These are phyloP conservation scores for Suhomyces taliae DNA, from an alignment of 1,139 yeast species.

Conservation along the genomic window DNA sequence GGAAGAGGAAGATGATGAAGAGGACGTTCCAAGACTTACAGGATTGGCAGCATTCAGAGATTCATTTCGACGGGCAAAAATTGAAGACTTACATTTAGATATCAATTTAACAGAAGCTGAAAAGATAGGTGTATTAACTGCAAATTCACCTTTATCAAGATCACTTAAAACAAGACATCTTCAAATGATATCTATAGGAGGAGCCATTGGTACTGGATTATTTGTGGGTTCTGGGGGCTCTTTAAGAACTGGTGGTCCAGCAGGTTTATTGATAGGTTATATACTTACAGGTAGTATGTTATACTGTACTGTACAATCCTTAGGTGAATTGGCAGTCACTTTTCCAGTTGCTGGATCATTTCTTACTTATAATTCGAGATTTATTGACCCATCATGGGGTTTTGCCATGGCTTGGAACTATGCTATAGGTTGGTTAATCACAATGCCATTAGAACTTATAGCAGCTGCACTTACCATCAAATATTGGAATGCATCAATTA, in stretches of 20 bases:
- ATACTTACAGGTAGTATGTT: slow-evolving; percentile 65
- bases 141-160: slow-evolving; percentile 66
- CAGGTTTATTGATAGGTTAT: slow-evolving; percentile 67
- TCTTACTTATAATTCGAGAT: slow-evolving; percentile 63
- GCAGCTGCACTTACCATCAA: slow-evolving; percentile 47
- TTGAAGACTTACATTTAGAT: slow-evolving; percentile 51
- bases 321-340: slow-evolving; percentile 77
- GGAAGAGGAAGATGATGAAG: slow-evolving; percentile 8
- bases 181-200: slow-evolving; percentile 84
- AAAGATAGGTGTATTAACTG: slow-evolving; percentile 61
- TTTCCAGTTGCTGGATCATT: slow-evolving; percentile 80
- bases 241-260: slow-evolving; percentile 72
- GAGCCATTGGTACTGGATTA: slow-evolving; percentile 77
- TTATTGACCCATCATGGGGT: slow-evolving; percentile 74
- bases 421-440: slow-evolving; percentile 73
- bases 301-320: slow-evolving; percentile 70
- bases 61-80: slow-evolving; percentile 55
- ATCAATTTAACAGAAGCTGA: slow-evolving; percentile 65
- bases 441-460: slow-evolving; percentile 69
- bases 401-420: slow-evolving; percentile 78
- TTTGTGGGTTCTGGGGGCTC: slow-evolving; percentile 76
- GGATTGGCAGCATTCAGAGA: slow-evolving; percentile 48
- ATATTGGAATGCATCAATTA: slow-evolving; percentile 30
- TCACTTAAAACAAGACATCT: slow-evolving; percentile 61
- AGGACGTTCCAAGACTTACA: slow-evolving; percentile 22